A percentile compares a stretch with the other conserved stretches of the same genome.
Evolutionary conservation across 768 basidiomycete species (phyloP).

Genomic region (Pulveroboletus sp.): DNA sequence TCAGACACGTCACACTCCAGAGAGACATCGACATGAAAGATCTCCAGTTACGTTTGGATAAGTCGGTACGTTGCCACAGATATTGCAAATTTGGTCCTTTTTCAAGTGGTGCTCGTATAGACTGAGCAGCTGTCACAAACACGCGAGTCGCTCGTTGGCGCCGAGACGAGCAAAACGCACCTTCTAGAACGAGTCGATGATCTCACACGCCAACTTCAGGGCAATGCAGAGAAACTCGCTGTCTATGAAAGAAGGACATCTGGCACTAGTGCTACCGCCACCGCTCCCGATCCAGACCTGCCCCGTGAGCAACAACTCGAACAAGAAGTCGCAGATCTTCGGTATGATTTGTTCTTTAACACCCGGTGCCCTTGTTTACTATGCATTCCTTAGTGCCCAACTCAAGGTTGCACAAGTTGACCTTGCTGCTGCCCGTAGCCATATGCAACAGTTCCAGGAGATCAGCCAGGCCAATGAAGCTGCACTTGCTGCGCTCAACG

Average conservation of each 20-base stretch:
- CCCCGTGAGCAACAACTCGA: constrained; percentile 78
- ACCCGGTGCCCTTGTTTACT: neutral
- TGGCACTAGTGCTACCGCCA: constrained; percentile 28
- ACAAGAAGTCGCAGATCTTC: constrained; percentile 79
- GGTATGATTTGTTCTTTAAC: constrained; percentile 42
- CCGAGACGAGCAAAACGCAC: constrained; percentile 77
- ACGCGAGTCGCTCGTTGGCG: constrained; percentile 66
- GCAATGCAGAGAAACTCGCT: constrained; percentile 79
- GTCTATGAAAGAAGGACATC: constrained; percentile 74
- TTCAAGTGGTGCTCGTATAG: constrained; percentile 42
- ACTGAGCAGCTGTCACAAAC: constrained; percentile 61
- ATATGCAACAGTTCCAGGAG: constrained; percentile 82
- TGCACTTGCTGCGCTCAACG: constrained; percentile 65
- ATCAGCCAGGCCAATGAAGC: constrained; percentile 82
- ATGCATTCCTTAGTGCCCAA: constrained; percentile 47
- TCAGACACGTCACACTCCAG: constrained; percentile 73
- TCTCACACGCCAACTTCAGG: constrained; percentile 58
- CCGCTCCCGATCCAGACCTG: constrained; percentile 43
- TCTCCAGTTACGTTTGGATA: constrained; percentile 69
- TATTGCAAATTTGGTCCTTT: neutral
- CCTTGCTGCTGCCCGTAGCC: constrained; percentile 62
- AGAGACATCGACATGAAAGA: constrained; percentile 81
- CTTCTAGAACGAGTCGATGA: constrained; percentile 61
- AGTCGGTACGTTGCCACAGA: constrained; percentile 45
- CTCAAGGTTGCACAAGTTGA: constrained; percentile 80